These are phyloP conservation scores for Nannochloris sp. DNA, from an alignment of 139 green algal species.

Conservation along the genomic window DNA sequence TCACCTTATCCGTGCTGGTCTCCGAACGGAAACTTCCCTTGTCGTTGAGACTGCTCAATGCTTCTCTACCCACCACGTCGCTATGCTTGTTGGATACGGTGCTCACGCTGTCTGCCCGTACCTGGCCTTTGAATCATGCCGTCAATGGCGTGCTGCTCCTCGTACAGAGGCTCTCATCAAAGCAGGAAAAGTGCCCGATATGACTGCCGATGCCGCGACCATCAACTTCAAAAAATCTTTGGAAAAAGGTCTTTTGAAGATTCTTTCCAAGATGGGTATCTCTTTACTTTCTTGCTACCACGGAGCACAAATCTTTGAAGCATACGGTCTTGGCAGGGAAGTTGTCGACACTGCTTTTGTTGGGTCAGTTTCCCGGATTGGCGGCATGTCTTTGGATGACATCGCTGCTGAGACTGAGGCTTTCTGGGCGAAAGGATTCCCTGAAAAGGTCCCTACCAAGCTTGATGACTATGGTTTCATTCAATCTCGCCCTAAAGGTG, in stretches of 20 bases:
- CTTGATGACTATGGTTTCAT: slow-evolving; percentile 98
- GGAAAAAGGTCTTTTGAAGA: slow-evolving; percentile 97
- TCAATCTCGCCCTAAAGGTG: slow-evolving; percentile 70
- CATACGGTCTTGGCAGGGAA: slow-evolving; percentile 91
- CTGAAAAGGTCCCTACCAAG: slow-evolving; percentile 84
- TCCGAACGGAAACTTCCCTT: slow-evolving; percentile 87
- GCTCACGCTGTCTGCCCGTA: slow-evolving; percentile 96
- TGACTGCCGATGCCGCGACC: slow-evolving; percentile 69
- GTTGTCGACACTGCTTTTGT: slow-evolving; percentile 76
- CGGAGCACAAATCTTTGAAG: slow-evolving; percentile 96
- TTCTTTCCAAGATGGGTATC: slow-evolving; percentile 99
- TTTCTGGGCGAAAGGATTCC: slow-evolving; percentile 90
- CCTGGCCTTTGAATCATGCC: slow-evolving; percentile 88
- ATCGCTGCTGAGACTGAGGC: slow-evolving; percentile 82
- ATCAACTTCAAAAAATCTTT: slow-evolving; percentile 90
- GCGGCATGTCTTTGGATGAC: slow-evolving; percentile 88
- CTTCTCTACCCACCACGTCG: slow-evolving; percentile 85
- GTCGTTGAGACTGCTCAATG: slow-evolving; percentile 88
- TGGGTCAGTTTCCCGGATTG: slow-evolving; percentile 90
- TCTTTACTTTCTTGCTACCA: slow-evolving; percentile 92
- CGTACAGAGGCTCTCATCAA: slow-evolving; percentile 84
- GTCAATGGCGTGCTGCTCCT: slow-evolving; percentile 82
- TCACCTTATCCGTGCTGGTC: slow-evolving; percentile 82
- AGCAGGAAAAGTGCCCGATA: slow-evolving; percentile 76
- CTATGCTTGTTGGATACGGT: slow-evolving; percentile 92